Evolutionary conservation across 139 green algal genomes (phyloP), one percentile per base, ranked within the genome.

Genomic region (Chlorella sp.): DNA sequence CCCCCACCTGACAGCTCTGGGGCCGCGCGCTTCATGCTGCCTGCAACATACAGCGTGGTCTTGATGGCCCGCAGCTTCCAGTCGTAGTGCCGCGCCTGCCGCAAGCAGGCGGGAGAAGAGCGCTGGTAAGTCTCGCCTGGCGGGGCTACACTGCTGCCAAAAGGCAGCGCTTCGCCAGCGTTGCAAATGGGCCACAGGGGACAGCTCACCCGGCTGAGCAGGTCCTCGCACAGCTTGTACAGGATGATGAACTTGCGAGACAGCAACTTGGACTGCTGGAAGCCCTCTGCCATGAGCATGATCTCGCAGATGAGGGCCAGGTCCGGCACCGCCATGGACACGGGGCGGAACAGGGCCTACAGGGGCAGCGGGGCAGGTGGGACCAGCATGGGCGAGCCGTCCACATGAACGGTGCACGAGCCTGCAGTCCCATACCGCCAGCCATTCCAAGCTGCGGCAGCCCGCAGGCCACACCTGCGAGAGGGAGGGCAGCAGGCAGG

Each of bases 11-110:
- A 58, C 34, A 98, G 91, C 75, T 97, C 93, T 1, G 95, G 96
- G 0, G 94, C 93, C 1, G 88, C 88, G 14, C 96, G 95, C 90
- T 98, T 98, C 95, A 98, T 97, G 86, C 92, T 94, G 48, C 96
- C 95, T 13, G 96, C 96, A 44, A 98, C 96, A 84, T 98, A 97
- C 60, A 98, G 92, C 32, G 96, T 98, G 54, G 96, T 98, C 91
- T 98, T 98, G 91, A 98, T 98, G n/a, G 96, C 96, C 67, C 96
- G 93, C 90, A 98, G 92, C 93, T 98, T 98, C 96, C 96, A 98
- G 89, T 98, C 96, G 84, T 98, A 98, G 89, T 98, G 96, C 74
- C 90, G 86, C 40, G 76, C 73, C 91, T 92, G 90, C 38, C 86
- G 89, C 19, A 87, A 48, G n/a, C 13, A 5, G 32, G 64, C 64